A percentile compares a stretch with the other conserved stretches of the same genome.
Conservation (phyloP, 768 basidiomycete species). For the Cystobasidium onofrii region DNA sequence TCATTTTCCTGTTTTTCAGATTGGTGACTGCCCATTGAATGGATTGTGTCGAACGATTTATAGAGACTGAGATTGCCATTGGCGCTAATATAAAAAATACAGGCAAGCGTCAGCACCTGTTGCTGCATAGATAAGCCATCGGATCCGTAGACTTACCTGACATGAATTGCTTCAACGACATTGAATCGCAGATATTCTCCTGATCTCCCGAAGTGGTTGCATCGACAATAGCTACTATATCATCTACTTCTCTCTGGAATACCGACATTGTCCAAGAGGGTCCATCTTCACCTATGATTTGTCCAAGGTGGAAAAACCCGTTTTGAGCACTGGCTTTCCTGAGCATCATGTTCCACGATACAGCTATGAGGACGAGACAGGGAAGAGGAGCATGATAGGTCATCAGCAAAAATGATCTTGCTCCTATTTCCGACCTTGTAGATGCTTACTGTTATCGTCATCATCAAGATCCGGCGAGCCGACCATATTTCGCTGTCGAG, state of each 20-base stretch:
- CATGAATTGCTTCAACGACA: slow-evolving; percentile 7
- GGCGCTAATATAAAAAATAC: slow-evolving; percentile 3
- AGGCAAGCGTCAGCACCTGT: too few species aligned
- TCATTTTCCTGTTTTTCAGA: neutral
- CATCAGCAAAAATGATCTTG: too few species aligned
- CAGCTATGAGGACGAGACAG: neutral
- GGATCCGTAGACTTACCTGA: neutral
- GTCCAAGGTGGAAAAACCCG: slow-evolving; percentile 26
- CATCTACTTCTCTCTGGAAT: slow-evolving; percentile 2
- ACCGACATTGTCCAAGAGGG: slow-evolving; percentile 28
- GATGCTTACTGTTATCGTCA: slow-evolving; percentile 2
- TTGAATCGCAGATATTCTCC: slow-evolving; percentile 11
- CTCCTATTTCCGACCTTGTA: neutral
- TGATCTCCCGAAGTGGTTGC: slow-evolving; percentile 2
- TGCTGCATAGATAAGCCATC: too few species aligned
- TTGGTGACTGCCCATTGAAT: slow-evolving; percentile 24
- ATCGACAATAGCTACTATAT: slow-evolving; percentile 28
- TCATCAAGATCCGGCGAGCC: slow-evolving; percentile 13
- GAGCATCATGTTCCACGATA: slow-evolving; percentile 29
- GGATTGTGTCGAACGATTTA: neutral
- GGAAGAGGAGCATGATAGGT: neutral
- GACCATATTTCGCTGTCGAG: slow-evolving; percentile 20
- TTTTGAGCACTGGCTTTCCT: slow-evolving; percentile 1
- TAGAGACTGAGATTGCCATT: slow-evolving; percentile 19
- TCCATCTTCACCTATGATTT: slow-evolving; percentile 22